A percentile compares a stretch with the other conserved stretches of the same genome.
Conservation (phyloP, 1,284 basidiomycete species). For the Ganoderma sp. region DNA sequence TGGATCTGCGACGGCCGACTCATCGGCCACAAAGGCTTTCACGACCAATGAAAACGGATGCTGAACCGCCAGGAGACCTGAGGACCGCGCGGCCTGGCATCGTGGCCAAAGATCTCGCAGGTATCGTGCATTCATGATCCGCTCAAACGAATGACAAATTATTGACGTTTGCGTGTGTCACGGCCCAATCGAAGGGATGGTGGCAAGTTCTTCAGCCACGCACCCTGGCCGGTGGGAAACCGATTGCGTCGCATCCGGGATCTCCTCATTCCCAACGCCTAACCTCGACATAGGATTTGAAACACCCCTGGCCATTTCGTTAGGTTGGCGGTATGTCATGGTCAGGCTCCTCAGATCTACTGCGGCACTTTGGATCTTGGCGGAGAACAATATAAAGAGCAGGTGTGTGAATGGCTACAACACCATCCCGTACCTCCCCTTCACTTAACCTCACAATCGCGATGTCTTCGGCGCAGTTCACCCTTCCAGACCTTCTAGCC, state of each 20-base stretch:
- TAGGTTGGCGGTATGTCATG: background rate
- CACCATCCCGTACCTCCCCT: background rate
- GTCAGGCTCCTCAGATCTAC: slow-evolving; percentile 12
- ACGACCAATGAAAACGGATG: background rate
- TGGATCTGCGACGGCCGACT: background rate
- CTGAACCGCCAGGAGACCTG: background rate
- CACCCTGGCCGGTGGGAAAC: slow-evolving; percentile 13
- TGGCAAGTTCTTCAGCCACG: slow-evolving; percentile 7
- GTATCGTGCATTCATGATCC: slow-evolving; percentile 3
- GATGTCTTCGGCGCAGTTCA: slow-evolving; percentile 43
- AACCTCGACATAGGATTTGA: slow-evolving; percentile 6
- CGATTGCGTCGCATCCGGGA: slow-evolving; percentile 12
- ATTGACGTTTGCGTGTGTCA: background rate
- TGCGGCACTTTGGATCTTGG: background rate
- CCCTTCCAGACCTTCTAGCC: slow-evolving; percentile 61
- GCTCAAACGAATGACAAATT: slow-evolving; percentile 8
- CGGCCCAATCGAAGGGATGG: slow-evolving; percentile 8
- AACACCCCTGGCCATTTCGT: slow-evolving; percentile 1
- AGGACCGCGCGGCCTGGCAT: background rate
- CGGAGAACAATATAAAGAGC: slow-evolving; percentile 3
- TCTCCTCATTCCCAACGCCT: background rate
- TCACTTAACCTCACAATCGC: slow-evolving; percentile 6
- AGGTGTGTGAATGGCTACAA: background rate
- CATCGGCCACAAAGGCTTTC: background rate
- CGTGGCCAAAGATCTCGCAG: slow-evolving; percentile 9